Evolutionary conservation across 2,329 filamentous ascomycete genomes (phyloP).

Genomic region (Trichophyton rubrum): DNA sequence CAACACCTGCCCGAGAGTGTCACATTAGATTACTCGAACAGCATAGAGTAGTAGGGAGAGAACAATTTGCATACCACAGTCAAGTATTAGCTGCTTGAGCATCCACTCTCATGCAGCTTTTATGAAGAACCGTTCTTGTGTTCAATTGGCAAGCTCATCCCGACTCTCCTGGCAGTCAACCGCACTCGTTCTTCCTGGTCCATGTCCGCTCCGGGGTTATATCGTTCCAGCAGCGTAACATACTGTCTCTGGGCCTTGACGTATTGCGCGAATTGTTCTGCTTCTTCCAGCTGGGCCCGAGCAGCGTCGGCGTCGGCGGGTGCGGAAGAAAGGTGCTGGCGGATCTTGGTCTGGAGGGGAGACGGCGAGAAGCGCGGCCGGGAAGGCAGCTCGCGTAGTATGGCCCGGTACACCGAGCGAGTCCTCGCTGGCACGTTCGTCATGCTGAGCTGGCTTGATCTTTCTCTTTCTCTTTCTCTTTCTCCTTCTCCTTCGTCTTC

Average conservation of each 20-base stretch:
- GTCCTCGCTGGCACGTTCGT: conserved; percentile 26
- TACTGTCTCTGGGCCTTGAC: conserved; percentile 78
- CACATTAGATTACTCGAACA: not conserved
- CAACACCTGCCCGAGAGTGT: not conserved
- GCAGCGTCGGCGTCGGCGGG: conserved; percentile 21
- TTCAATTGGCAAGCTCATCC: conserved; percentile 72
- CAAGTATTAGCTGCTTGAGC: too few relatives aligned
- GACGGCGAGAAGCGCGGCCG: conserved; percentile 52
- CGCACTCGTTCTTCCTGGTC: conserved; percentile 70
- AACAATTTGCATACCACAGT: not conserved
- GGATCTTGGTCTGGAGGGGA: conserved; percentile 57
- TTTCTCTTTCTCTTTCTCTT: not conserved
- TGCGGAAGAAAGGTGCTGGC: conserved; percentile 43
- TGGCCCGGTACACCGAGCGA: conserved; percentile 71
- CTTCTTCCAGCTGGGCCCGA: conserved; percentile 39
- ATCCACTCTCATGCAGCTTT: not conserved
- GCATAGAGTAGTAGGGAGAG: not conserved
- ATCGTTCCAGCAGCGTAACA: conserved; percentile 67
- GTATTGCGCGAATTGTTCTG: conserved; percentile 70
- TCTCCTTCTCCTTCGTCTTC: not conserved
- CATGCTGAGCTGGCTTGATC: not conserved
- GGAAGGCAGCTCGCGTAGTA: conserved; percentile 79
- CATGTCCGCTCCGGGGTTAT: conserved; percentile 88
- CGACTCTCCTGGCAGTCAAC: conserved; percentile 73
- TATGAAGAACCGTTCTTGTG: conserved; percentile 18